These are phyloP conservation scores for Akanthomyces lecanii DNA, from an alignment of 2,329 filamentous ascomycete genomes.

Conservation along the genomic window DNA sequence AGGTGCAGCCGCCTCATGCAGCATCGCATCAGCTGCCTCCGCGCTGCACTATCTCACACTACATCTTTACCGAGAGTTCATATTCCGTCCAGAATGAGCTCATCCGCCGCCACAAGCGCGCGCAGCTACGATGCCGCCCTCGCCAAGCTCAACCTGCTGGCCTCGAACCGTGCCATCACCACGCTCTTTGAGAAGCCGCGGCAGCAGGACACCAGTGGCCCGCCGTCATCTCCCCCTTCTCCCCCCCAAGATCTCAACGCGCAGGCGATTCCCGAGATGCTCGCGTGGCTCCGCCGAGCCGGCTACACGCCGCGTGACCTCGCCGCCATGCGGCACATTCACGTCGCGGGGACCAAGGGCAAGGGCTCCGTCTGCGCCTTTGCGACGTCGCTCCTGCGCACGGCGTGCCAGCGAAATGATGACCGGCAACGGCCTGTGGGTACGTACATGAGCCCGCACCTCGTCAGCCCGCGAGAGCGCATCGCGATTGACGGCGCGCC, in stretches of 20 bases:
- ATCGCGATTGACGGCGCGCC: conserved; percentile 75
- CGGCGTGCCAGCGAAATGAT: conserved; percentile 24
- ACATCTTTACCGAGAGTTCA: neutral
- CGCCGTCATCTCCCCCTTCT: neutral
- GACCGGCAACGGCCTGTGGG: conserved; percentile 47
- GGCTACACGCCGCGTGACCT: conserved; percentile 59
- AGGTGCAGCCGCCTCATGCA: neutral
- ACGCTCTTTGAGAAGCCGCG: conserved; percentile 42
- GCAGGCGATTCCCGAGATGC: conserved; percentile 75
- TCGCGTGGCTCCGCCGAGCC: conserved; percentile 69
- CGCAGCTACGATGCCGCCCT: conserved; percentile 64
- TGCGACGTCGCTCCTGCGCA: conserved; percentile 69
- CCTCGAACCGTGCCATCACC: conserved; percentile 70
- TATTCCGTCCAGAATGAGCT: neutral
- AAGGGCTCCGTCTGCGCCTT: conserved; percentile 88
- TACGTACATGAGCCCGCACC: conserved; percentile 81
- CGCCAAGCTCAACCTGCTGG: conserved; percentile 67
- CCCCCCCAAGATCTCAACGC: conserved; percentile 53
- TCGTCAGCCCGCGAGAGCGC: conserved; percentile 77
- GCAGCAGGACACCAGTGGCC: conserved; percentile 24
- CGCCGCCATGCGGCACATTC: conserved; percentile 53
- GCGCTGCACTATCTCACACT: neutral
- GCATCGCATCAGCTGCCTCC: neutral
- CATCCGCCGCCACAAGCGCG: neutral
- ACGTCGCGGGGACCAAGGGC: conserved; percentile 90